Evolutionary conservation across 177 flowering plant species (phyloP).

Genomic region (Vitis hybrid): DNA sequence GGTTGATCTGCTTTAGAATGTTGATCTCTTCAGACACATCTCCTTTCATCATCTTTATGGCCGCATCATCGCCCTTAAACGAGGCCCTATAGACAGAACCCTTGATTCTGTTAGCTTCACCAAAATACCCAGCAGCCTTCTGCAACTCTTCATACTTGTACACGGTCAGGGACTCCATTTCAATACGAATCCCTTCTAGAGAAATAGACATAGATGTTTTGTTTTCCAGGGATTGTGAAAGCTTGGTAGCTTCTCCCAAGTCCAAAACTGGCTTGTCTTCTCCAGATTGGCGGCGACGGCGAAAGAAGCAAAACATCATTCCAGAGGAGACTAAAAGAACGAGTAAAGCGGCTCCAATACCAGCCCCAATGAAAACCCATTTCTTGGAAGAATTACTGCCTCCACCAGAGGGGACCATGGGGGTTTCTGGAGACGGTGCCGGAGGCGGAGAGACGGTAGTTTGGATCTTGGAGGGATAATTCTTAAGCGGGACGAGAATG

Average conservation of each 20-base stretch:
- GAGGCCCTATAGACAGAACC: constrained; percentile 57
- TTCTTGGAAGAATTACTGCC: constrained; percentile 25
- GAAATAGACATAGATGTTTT: constrained; percentile 25
- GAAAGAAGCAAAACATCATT: constrained; percentile 28
- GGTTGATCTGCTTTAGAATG: constrained; percentile 58
- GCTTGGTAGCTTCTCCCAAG: not conserved
- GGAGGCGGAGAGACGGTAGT: constrained; percentile 23
- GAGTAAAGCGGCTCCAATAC: constrained; percentile 42
- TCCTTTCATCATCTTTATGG: constrained; percentile 65
- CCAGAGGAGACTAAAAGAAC: constrained; percentile 21
- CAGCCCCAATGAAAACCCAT: constrained; percentile 53
- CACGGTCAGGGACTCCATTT: constrained; percentile 46
- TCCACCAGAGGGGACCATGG: not conserved
- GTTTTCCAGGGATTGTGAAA: not conserved
- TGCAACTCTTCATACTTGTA: constrained; percentile 58
- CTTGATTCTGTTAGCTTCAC: constrained; percentile 40
- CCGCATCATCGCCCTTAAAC: constrained; percentile 61
- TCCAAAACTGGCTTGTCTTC: not conserved
- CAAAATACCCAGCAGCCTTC: constrained; percentile 51
- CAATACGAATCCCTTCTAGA: constrained; percentile 29
- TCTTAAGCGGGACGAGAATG: constrained; percentile 50
- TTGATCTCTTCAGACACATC: constrained; percentile 60
- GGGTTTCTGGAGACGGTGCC: constrained; percentile 12
- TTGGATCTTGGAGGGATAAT: constrained; percentile 19
- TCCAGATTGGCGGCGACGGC: constrained; percentile 7